A percentile compares a stretch with the other conserved stretches of the same genome.
Conservation (phyloP, 768 basidiomycete species). For the Suillus lakei region DNA sequence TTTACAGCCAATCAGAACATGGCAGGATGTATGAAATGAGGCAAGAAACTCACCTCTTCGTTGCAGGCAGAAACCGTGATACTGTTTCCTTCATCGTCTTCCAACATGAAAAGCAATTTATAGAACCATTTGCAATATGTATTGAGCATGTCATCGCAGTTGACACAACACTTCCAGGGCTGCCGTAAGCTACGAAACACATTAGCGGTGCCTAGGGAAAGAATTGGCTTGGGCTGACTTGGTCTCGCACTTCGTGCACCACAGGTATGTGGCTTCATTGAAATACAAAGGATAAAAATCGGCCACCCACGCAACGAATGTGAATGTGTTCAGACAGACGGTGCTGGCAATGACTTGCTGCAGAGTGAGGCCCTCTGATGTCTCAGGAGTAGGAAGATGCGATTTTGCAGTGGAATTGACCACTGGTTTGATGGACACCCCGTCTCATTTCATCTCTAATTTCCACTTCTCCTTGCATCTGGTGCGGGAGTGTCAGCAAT, state of each 20-base stretch:
- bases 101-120: slow-evolving; percentile 52
- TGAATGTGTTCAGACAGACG: slow-evolving; percentile 43
- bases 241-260: slow-evolving; percentile 57
- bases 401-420: not conserved
- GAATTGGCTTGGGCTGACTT: slow-evolving; percentile 42
- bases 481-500: not conserved
- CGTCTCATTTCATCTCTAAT: slow-evolving; percentile 24
- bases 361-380: slow-evolving; percentile 33
- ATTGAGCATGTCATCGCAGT: slow-evolving; percentile 58
- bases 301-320: slow-evolving; percentile 51
- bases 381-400: slow-evolving; percentile 9
- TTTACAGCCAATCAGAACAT: not conserved
- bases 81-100: slow-evolving; percentile 50
- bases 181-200: slow-evolving; percentile 45
- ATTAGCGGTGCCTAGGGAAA: not conserved
- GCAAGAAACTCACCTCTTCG: slow-evolving; percentile 40
- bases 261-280: slow-evolving; percentile 49
- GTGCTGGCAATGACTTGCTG: slow-evolving; percentile 40
- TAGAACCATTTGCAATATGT: slow-evolving; percentile 54
- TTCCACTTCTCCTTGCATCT: slow-evolving; percentile 42
- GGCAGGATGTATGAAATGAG: not conserved
- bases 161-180: slow-evolving; percentile 48
- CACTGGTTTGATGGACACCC: not conserved
- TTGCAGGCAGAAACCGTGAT: slow-evolving; percentile 54
- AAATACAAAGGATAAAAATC: slow-evolving; percentile 62